These are phyloP conservation scores for Candida silvatica DNA, from an alignment of 805 yeast species.

Conservation along the genomic window DNA sequence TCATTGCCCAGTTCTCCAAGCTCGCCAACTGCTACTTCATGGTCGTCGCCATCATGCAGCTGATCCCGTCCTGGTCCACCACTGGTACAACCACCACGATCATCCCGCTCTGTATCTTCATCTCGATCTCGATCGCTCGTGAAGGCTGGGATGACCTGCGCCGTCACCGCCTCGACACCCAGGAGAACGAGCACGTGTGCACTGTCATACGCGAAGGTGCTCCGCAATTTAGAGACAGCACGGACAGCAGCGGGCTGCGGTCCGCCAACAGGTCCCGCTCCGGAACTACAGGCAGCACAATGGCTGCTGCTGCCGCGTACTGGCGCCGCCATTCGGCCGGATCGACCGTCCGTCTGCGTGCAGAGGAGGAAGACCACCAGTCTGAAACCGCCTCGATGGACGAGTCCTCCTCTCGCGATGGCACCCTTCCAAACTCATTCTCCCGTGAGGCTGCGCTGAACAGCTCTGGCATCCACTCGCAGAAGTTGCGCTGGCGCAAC, in stretches of 20 bases:
- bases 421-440: conserved; percentile 16
- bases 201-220: conserved; percentile 26
- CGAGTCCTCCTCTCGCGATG: too few species aligned
- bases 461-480: conserved; percentile 10
- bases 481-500: conserved; percentile 55
- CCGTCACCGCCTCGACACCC: conserved; percentile 76
- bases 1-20: conserved; percentile 86
- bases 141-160: conserved; percentile 93
- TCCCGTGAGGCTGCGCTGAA: conserved; percentile 10
- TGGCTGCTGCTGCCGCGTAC: neutral
- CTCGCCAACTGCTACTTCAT: conserved; percentile 88
- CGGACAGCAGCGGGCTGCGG: too few species aligned
- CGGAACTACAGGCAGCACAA: neutral
- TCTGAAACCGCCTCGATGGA: neutral
- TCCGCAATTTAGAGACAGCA: neutral
- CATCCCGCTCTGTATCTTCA: conserved; percentile 77
- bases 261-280: neutral
- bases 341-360: neutral
- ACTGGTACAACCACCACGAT: conserved; percentile 95
- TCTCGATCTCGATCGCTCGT: conserved; percentile 79
- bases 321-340: neutral
- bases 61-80: conserved; percentile 96
- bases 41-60: conserved; percentile 83
- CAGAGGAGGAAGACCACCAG: neutral
- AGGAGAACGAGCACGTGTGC: conserved; percentile 60